Percentiles rank a stretch among this genome's conserved stretches.
Conservation (phyloP, 306 rosid genomes). For the Corylus americana region DNA sequence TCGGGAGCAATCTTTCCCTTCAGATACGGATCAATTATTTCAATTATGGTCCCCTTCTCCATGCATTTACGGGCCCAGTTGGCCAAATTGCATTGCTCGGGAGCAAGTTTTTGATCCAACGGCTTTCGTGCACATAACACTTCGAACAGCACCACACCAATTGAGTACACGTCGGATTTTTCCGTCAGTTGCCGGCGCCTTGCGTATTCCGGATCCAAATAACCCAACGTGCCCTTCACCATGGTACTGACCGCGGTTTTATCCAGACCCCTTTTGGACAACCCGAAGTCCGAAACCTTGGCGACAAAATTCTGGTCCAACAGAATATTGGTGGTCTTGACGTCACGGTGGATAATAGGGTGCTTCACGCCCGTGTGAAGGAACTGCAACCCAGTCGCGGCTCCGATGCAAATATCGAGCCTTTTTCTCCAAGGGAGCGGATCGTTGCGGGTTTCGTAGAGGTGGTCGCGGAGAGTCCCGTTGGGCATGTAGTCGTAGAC, state of each 20-base stretch:
- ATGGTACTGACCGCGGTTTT: slow-evolving; percentile 20
- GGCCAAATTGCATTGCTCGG: slow-evolving; percentile 10
- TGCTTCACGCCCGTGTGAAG: slow-evolving; percentile 21
- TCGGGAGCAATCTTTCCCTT: slow-evolving; percentile 22
- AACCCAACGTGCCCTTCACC: slow-evolving; percentile 35
- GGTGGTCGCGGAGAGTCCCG: slow-evolving; percentile 24
- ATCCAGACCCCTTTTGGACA: slow-evolving; percentile 28
- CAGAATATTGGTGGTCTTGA: slow-evolving; percentile 30
- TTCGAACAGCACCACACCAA: slow-evolving; percentile 36
- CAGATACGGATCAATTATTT: slow-evolving; percentile 41
- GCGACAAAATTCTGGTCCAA: slow-evolving; percentile 30
- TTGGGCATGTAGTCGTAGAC: slow-evolving; percentile 43
- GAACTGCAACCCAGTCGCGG: slow-evolving; percentile 17
- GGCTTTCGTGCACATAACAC: slow-evolving; percentile 18
- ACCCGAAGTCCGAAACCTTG: slow-evolving; percentile 32
- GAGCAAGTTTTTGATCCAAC: not conserved
- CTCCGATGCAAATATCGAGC: slow-evolving; percentile 25
- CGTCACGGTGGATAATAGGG: slow-evolving; percentile 34
- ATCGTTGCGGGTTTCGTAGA: slow-evolving; percentile 21
- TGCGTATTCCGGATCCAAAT: slow-evolving; percentile 38
- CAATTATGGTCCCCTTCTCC: slow-evolving; percentile 16
- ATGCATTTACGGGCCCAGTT: slow-evolving; percentile 22
- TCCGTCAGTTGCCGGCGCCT: not conserved
- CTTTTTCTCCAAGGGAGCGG: slow-evolving; percentile 26
- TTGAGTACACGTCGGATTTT: slow-evolving; percentile 33